phyloP scores from a whole-genome alignment of 805 yeast species.

The Alloascoidea hylecoeti region DNA sequence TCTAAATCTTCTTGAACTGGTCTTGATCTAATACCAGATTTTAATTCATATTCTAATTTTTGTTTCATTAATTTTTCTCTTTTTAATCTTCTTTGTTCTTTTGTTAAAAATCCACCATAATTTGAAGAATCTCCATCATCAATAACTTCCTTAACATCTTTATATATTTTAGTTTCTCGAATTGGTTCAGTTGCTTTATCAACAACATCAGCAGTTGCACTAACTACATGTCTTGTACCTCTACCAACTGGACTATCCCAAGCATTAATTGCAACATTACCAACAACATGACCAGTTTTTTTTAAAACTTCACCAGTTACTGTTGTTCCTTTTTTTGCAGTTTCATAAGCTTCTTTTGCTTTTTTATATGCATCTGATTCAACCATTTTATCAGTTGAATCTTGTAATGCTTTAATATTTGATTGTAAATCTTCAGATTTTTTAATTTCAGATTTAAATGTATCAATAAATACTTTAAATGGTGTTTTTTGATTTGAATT shows the following conservation, averaged over 20 bases:
- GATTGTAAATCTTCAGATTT: constrained; percentile 83
- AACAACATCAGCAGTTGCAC: constrained; percentile 69
- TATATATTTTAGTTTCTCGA: constrained; percentile 77
- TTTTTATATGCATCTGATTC: constrained; percentile 87
- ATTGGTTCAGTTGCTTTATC: constrained; percentile 86
- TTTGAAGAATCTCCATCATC: constrained; percentile 83
- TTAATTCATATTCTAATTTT: constrained; percentile 19
- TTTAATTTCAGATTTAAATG: constrained; percentile 83
- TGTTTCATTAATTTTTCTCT: constrained; percentile 31
- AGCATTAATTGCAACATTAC: constrained; percentile 76
- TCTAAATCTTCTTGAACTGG: constrained; percentile 66
- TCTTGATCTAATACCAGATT: constrained; percentile 43
- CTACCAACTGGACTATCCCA: constrained; percentile 94
- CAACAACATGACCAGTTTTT: constrained; percentile 90
- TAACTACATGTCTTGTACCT: constrained; percentile 78
- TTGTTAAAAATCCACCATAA: constrained; percentile 86
- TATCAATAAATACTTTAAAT: constrained; percentile 81
- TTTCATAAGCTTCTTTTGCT: constrained; percentile 85
- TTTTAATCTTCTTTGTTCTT: constrained; percentile 65
- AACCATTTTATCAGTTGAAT: constrained; percentile 88
- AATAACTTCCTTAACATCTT: constrained; percentile 76
- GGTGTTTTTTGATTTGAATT: constrained; percentile 65
- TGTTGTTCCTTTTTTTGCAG: constrained; percentile 54
- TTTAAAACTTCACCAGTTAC: constrained; percentile 53
- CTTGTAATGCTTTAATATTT: constrained; percentile 86